A percentile compares a stretch with the other conserved stretches of the same genome.
Evolutionary conservation across 2,329 filamentous ascomycete species (phyloP).

Genomic region (Dactylellina parvicollis): DNA sequence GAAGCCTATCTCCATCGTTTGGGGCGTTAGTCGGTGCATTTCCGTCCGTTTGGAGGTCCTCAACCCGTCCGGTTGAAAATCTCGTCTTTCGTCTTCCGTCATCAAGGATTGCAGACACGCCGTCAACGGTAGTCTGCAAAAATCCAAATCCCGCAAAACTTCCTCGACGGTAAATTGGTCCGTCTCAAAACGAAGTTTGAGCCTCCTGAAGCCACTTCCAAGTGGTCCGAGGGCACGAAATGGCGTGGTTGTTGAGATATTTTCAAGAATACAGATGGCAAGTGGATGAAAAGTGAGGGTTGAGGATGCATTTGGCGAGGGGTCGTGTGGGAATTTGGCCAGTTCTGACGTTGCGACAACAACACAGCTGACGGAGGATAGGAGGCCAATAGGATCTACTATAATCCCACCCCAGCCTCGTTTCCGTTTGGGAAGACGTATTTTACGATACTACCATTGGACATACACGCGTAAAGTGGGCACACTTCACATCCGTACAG

Average conservation of each 20-base stretch:
- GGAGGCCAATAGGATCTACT: neutral
- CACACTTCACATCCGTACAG: neutral
- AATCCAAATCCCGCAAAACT: constrained; percentile 38
- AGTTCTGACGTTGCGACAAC: constrained; percentile 18
- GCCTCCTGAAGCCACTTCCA: constrained; percentile 22
- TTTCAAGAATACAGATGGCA: constrained; percentile 34
- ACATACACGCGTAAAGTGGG: neutral
- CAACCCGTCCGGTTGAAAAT: constrained; percentile 10
- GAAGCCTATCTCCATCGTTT: neutral
- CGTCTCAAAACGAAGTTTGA: constrained; percentile 40
- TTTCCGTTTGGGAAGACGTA: neutral
- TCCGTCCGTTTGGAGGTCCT: constrained; percentile 1
- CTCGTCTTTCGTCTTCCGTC: constrained; percentile 17
- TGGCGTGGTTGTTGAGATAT: constrained; percentile 46
- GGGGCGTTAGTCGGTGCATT: neutral
- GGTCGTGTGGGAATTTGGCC: constrained; percentile 45
- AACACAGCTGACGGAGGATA: constrained; percentile 22
- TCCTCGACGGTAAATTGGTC: neutral
- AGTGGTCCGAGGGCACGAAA: neutral
- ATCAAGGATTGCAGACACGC: constrained; percentile 23
- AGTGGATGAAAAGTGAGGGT: constrained; percentile 6
- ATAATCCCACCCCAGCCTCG: neutral
- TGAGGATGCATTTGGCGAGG: constrained; percentile 10
- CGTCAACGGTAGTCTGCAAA: constrained; percentile 13
- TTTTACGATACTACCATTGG: too few relatives aligned